phyloP scores from a whole-genome alignment of 2,329 filamentous ascomycete species.

The Anthostomella pinea region DNA sequence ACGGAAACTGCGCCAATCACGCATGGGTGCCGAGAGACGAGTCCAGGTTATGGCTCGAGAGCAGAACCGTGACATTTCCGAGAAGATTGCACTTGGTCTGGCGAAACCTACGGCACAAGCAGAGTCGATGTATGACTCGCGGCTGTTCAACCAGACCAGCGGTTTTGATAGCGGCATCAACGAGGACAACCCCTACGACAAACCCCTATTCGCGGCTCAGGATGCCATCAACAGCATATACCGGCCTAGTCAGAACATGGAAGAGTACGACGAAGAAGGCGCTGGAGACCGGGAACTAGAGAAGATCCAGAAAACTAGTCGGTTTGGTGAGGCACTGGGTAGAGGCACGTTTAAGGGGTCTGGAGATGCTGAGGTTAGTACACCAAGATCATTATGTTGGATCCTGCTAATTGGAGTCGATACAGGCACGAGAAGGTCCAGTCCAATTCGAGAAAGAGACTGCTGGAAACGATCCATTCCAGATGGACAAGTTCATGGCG shows the following conservation, averaged over 20 bases:
- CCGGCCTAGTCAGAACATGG: conserved; percentile 70
- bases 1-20: conserved; percentile 84
- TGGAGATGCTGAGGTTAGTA: conserved; percentile 71
- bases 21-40: conserved; percentile 90
- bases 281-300: conserved; percentile 80
- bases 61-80: conserved; percentile 93
- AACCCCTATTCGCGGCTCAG: conserved; percentile 92
- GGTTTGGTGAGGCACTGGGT: conserved; percentile 83
- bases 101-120: conserved; percentile 91
- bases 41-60: conserved; percentile 92
- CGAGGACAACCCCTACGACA: conserved; percentile 96
- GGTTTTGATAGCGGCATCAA: conserved; percentile 93
- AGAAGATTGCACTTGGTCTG: conserved; percentile 91
- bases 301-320: conserved; percentile 78
- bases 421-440: conserved; percentile 75
- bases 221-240: conserved; percentile 96
- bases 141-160: conserved; percentile 89
- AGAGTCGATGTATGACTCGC: conserved; percentile 95
- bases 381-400: conserved; percentile 4
- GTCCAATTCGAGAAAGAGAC: conserved; percentile 92
- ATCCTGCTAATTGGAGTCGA: conserved; percentile 29
- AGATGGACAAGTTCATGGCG: conserved; percentile 88
- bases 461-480: conserved; percentile 72
- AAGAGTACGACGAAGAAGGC: conserved; percentile 74
- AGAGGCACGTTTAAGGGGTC: conserved; percentile 89